Evolutionary conservation across 164 flowering plant species (phyloP).

Genomic region (Stephania yunnanensis): DNA sequence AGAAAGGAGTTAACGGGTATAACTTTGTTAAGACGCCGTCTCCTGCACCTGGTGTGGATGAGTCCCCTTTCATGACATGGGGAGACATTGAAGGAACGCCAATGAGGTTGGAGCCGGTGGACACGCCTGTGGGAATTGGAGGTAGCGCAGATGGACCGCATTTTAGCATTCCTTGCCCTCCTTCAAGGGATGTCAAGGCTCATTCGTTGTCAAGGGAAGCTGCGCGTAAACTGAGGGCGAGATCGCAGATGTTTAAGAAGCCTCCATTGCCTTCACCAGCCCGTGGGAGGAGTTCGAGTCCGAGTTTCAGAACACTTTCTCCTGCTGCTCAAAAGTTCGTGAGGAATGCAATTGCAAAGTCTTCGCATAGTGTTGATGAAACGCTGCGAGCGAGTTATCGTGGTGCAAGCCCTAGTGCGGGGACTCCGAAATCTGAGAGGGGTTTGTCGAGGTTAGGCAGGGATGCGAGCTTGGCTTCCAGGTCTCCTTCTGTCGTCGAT

Average conservation of each 20-base stretch:
- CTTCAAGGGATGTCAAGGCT: conserved; percentile 78
- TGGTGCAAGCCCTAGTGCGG: conserved; percentile 54
- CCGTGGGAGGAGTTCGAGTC: conserved; percentile 88
- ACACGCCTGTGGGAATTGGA: conserved; percentile 71
- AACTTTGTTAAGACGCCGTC: conserved; percentile 83
- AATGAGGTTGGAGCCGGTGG: conserved; percentile 78
- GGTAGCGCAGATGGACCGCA: conserved; percentile 81
- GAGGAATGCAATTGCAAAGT: conserved; percentile 81
- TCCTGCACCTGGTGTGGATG: conserved; percentile 89
- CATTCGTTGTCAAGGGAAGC: conserved; percentile 90
- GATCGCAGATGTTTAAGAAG: conserved; percentile 78
- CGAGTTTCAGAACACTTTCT: conserved; percentile 64
- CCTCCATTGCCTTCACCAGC: conserved; percentile 84
- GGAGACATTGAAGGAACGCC: conserved; percentile 99
- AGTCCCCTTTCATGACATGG: conserved; percentile 93
- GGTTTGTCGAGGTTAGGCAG: conserved; percentile 74
- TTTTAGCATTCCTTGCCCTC: conserved; percentile 61
- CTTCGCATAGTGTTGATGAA: conserved; percentile 71
- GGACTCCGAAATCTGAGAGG: conserved; percentile 75
- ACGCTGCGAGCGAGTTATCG: conserved; percentile 90
- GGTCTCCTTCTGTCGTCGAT: conserved; percentile 74
- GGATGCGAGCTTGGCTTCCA: conserved; percentile 47
- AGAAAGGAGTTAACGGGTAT: conserved; percentile 75
- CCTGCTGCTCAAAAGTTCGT: conserved; percentile 97
- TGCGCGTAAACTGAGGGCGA: conserved; percentile 73